phyloP scores from a whole-genome alignment of 2,329 filamentous ascomycete genomes.

The Macrophomina pseudophaseolina region DNA sequence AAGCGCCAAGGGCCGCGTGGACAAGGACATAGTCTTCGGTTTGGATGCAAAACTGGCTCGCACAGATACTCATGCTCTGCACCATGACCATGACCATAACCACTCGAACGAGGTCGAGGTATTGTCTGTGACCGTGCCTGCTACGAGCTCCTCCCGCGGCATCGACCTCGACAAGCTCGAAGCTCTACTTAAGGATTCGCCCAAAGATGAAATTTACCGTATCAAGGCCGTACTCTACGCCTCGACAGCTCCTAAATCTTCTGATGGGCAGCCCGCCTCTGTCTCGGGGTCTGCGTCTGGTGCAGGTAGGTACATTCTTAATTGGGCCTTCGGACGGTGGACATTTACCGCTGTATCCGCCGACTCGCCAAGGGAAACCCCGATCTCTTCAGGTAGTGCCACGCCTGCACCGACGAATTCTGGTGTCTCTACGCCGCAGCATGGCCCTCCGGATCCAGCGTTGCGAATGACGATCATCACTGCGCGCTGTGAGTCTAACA shows the following conservation, averaged over 20 bases:
- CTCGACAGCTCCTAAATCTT: constrained; percentile 53
- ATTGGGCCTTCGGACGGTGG: constrained; percentile 98
- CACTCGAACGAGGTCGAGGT: constrained; percentile 92
- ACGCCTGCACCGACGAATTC: constrained; percentile 32
- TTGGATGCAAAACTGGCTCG: constrained; percentile 80
- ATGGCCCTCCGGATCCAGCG: constrained; percentile 59
- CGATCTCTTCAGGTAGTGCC: constrained; percentile 32
- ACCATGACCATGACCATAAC: constrained; percentile 48
- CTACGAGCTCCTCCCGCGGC: constrained; percentile 53
- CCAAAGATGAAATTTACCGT: constrained; percentile 93
- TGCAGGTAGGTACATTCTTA: constrained; percentile 77
- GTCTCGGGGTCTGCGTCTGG: constrained; percentile 45
- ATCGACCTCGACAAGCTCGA: constrained; percentile 66
- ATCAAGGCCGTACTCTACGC: constrained; percentile 76
- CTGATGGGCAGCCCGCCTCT: constrained; percentile 45
- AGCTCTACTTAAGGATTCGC: constrained; percentile 70
- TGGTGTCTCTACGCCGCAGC: constrained; percentile 33
- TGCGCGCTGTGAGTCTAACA: constrained; percentile 73
- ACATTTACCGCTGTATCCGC: constrained; percentile 72
- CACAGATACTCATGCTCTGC: constrained; percentile 41
- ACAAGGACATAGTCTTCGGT: constrained; percentile 80
- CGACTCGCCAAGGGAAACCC: constrained; percentile 32
- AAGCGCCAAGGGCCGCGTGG: constrained; percentile 79
- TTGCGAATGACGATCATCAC: constrained; percentile 78
- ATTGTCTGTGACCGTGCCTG: constrained; percentile 74